Base-by-base conservation (phyloP, 371 early-diverging fungal species). In the Apophysomyces elegans region DNA sequence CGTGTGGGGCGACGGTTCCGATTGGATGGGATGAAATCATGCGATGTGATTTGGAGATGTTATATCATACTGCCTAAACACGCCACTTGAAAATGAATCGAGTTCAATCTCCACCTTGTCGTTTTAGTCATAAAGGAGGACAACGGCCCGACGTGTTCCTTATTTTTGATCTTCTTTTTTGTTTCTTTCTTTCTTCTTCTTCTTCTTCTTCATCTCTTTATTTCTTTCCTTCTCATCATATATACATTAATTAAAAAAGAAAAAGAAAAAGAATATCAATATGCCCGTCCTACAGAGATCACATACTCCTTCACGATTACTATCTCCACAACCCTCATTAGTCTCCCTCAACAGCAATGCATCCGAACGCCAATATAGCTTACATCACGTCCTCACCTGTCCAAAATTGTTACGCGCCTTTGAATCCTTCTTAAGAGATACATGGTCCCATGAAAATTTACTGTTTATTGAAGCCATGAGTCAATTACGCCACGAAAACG, bases 381-480 rank as follows among this genome's bases (percentile, higher is more conserved):
- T 68, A n/a, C 63, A 70, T 44, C 56, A 72, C 26, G 71, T 74
- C 12, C 61, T 79, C 9, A 65, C 72, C 46, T 71, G 77, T 47
- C 77, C 77, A 5, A 70, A 61, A 21, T 56, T 77, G 13, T 54
- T 77, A 45, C 56, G 62, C 4, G 66, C 70, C 8, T 80, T 80
- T 57, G 80, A 80, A 63, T 21, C 50, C 3, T 80, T 59, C 41
- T 63, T 80, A 11, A 65, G 56, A 12, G 59, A 65, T 16, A 66
- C 46, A 11, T 62, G 64, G 64, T 61, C 68, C 18, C 75, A 76
- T n/a, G 72, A 78, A 13, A 70, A 79, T 54, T 38, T 82, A n/a
- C 38, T 82, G 7, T 82, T 82, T 46, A 70, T 79, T n/a, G 80
- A 82, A 67, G 77, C 80, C 16, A 63, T 79, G 59, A 61, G 75